Evolutionary conservation across 1,284 basidiomycete genomes (phyloP).

Genomic region (Testicularia cyperi): DNA sequence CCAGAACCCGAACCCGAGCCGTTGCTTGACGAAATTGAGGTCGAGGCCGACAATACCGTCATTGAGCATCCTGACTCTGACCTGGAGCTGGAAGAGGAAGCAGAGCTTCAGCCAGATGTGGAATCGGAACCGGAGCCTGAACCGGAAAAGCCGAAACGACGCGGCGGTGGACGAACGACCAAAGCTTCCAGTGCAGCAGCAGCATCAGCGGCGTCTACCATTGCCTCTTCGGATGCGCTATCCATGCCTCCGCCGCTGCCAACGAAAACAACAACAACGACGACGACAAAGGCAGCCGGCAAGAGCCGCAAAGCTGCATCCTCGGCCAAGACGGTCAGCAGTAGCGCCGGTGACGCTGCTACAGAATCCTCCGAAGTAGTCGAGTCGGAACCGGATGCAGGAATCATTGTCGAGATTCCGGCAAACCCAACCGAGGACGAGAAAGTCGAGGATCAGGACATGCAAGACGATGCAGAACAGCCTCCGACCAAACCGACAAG

Average conservation of each 20-base stretch:
- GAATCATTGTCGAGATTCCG: too few species aligned
- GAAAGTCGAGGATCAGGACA: too few species aligned
- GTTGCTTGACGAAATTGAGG: too few species aligned
- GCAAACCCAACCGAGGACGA: conserved; percentile 4
- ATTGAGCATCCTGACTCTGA: conserved; percentile 12
- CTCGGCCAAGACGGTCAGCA: conserved; percentile 1
- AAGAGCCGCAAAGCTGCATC: too few species aligned
- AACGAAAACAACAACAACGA: too few species aligned
- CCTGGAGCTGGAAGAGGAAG: not conserved
- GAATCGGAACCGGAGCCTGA: conserved; percentile 13
- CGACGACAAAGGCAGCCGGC: too few species aligned
- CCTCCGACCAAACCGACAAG: too few species aligned
- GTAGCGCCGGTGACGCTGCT: not conserved
- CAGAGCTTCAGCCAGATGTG: not conserved
- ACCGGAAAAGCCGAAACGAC: conserved; percentile 1
- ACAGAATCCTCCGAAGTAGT: too few species aligned
- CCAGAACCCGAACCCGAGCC: conserved; percentile 6
- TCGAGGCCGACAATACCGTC: conserved; percentile 17
- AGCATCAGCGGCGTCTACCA: not conserved
- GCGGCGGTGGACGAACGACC: not conserved
- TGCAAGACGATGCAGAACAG: too few species aligned
- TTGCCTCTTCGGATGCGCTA: not conserved
- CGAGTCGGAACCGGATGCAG: too few species aligned
- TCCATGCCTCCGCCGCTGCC: not conserved
- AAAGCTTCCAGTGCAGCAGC: too few species aligned